These are phyloP conservation scores for Debaryomyces fabryi DNA, from an alignment of 1,139 yeast genomes.

Conservation along the genomic window DNA sequence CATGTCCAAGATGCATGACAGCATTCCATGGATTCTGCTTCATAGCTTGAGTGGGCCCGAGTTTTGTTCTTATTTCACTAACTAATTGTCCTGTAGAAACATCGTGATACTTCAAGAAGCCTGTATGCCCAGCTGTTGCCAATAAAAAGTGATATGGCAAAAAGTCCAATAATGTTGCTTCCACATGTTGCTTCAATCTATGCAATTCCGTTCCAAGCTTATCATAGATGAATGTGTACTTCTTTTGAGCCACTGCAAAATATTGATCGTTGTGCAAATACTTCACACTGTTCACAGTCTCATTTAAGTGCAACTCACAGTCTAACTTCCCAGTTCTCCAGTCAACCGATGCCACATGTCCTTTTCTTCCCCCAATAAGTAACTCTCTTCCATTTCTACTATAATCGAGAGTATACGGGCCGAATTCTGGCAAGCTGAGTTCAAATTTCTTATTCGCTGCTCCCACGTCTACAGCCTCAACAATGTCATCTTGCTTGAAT, in stretches of 20 bases:
- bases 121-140: conserved; percentile 86
- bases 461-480: conserved; percentile 72
- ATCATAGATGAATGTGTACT: conserved; percentile 90
- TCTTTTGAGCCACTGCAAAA: conserved; percentile 96
- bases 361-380: conserved; percentile 84
- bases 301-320: conserved; percentile 83
- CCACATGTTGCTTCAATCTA: conserved; percentile 86
- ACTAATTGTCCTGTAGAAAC: conserved; percentile 90
- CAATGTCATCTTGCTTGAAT: conserved; percentile 80
- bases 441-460: conserved; percentile 79
- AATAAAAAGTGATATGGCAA: conserved; percentile 90
- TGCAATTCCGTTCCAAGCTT: conserved; percentile 90
- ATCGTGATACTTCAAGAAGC: conserved; percentile 89
- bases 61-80: conserved; percentile 78
- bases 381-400: conserved; percentile 86
- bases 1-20: conserved; percentile 89
- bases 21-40: conserved; percentile 96
- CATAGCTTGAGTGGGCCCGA: conserved; percentile 90
- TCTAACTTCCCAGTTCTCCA: conserved; percentile 87
- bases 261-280: conserved; percentile 90
- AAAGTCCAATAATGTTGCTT: conserved; percentile 79
- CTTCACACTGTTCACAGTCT: conserved; percentile 88
- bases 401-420: conserved; percentile 84
- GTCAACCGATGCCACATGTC: conserved; percentile 94
- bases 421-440: conserved; percentile 72